Base-by-base conservation (phyloP, 2,329 filamentous ascomycete species). In the Purpureocillium takamizusanense region DNA sequence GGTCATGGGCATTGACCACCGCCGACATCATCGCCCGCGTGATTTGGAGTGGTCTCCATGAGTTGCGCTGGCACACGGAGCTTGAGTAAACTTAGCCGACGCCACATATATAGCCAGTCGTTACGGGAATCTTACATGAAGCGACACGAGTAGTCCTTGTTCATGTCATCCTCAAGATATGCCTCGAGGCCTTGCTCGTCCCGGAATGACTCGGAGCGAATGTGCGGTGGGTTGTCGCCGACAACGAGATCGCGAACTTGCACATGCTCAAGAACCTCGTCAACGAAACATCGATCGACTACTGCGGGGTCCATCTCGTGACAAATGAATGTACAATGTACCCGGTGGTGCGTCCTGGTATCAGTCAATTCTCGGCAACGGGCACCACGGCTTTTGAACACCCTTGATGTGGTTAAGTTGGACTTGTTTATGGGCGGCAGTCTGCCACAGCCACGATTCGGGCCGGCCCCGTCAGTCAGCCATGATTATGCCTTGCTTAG, bases 51-150 rank as follows among this genome's bases (percentile, higher is more conserved):
- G 51, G 46, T 12, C 44, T 44, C 52, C 52, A 56, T 9, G 53
- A 56, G 23, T 47, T 56, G 31, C 41, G 44, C 40, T 55, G 52
- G 28, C 52, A 54, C 40, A 56, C 49, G 5, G 52, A 56, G 15
- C 30, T 25, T n/a, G n/a, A n/a, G n/a, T n/a, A n/a, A n/a, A n/a
- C n/a, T n/a, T n/a, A n/a, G n/a, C n/a, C n/a, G n/a, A n/a, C n/a
- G n/a, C n/a, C n/a, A n/a, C n/a, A n/a, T n/a, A n/a, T n/a, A n/a
- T n/a, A n/a, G n/a, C n/a, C n/a, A n/a, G n/a, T n/a, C n/a, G n/a
- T n/a, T n/a, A n/a, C n/a, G n/a, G n/a, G 6, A 16, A 16, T 37
- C 43, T 23, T 12, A 45, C 43, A 45, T 45, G 35, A 41, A 32
- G 15, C 41, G 40, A 34, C 38, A 35, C 11, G 33, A 37, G 10